Base-by-base conservation (phyloP, 345 rosid species). In the Linum tenue region DNA sequence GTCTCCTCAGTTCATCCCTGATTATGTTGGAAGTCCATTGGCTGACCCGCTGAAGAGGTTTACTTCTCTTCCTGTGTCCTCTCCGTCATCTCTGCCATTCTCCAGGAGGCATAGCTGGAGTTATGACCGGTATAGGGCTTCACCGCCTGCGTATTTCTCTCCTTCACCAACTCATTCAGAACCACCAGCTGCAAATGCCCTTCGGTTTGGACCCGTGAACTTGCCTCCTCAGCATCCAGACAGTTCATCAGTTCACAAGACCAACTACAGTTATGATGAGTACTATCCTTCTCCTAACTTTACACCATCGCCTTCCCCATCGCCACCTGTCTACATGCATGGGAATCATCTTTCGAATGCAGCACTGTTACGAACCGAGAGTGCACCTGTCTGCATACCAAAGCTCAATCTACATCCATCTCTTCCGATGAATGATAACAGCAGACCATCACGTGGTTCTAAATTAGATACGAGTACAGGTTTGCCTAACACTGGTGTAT, bases 1-100 rank as follows among this genome's bases (percentile, higher is more conserved):
- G 77, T 84, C 95, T 58, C 87, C 99, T 16, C 92, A 84, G 22
- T 82, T 88, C 76, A 94, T 94, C 65, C 82, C 82, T 0, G 90
- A 90, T 77, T 94, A 94, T 75, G 99, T 94, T 75, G 99, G 99
- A 56, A 90, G 99, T 73, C 99, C 99, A 48, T 75, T 94, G 77
- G 91, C 91, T 63, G 90, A 94, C 65, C 97, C 95, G 8, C 70
- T 90, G 40, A 94, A 80, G 79, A 84, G 83, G 66, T 84, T 94
- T 59, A 83, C 96, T n/a, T 82, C 86, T 50, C 85, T 84, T 69
- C 95, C 99, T 7, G 72, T 79, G 65, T 71, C 92, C 31, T 90
- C 92, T 56, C 94, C 95, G 36, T 88, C 91, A 3, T 90, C 90
- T 44, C 66, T 81, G 73, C 85, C 99, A 64, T 86, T 90, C 75